Base-by-base conservation (phyloP, 805 yeast genomes). In the Ogataea ganodermae region DNA sequence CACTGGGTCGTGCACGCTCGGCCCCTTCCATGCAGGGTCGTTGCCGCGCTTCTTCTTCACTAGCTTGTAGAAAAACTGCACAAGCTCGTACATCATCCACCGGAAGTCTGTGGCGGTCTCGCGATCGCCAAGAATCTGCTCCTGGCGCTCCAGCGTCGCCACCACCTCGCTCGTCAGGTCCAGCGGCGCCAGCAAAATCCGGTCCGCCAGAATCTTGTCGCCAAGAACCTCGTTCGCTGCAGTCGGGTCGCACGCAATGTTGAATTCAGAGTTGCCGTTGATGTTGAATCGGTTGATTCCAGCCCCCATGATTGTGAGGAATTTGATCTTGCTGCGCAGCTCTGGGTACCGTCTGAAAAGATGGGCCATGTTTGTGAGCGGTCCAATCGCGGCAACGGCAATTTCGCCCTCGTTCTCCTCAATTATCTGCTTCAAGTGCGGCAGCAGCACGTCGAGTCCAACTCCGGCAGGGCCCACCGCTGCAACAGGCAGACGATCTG, bases 1-100 rank as follows among this genome's bases (percentile, higher is more conserved):
- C 43, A 86, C 69, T 1, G 94, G 92, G 63, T 88, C 96, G 65
- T 89, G 96, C 1, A 87, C 73, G 1, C 90, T 89, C 4, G 94
- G 90, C 0, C 94, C 92, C 4, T 61, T 50, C 39, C 56, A 62
- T 23, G 21, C 52, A 50, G 62, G 78, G 70, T 75, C 74, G 51
- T 72, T 74, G 14, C 21, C 33, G 21, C 26, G 17, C 33, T 63
- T 58, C 21, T 68, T 67, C 32, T 68, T 68, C 59, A 76, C 75
- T 8, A 79, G 55, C 20, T 68, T 67, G 10, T 77, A 73, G 59
- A 80, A 81, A 50, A 71, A 79, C 9, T 71, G 67, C 56, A 82
- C 70, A 42, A 83, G 65, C 48, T 82, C 84, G 56, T 68, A 74
- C 59, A 79, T 72, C 69, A 82, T 68, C 46, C 67, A 70, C 50